Conservation (phyloP, 139 green algal genomes). For the Coelastrella sp. region DNA sequence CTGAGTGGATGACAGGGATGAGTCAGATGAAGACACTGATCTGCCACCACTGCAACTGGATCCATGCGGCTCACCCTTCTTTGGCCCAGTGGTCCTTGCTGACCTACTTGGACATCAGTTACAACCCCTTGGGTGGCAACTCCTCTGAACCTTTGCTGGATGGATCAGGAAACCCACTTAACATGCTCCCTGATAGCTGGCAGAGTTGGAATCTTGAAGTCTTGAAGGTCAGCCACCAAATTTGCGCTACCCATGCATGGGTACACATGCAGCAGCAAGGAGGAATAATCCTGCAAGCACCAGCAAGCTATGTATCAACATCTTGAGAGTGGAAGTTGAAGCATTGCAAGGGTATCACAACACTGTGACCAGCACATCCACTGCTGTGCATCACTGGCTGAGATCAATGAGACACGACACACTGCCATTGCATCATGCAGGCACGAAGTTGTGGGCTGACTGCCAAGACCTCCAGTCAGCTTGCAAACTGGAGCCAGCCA, state of each 20-base stretch:
- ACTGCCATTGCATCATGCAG: neutral
- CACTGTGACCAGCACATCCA: too few species aligned
- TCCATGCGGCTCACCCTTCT: neutral
- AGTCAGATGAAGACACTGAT: neutral
- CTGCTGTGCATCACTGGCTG: too few species aligned
- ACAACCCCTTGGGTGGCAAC: neutral
- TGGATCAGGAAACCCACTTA: neutral
- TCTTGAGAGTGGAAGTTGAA: neutral
- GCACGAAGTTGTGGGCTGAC: conserved; percentile 5
- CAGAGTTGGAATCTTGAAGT: neutral
- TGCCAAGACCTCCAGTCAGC: neutral
- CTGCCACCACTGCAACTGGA: conserved; percentile 16
- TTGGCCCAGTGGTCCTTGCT: neutral
- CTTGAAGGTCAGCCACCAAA: neutral
- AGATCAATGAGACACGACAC: too few species aligned
- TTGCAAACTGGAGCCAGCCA: neutral
- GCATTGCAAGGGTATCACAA: too few species aligned
- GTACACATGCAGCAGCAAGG: too few species aligned
- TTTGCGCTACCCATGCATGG: too few species aligned
- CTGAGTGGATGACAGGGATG: conserved; percentile 7
- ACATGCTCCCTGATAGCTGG: neutral
- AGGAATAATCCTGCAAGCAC: too few species aligned
- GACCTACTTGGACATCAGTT: conserved; percentile 2
- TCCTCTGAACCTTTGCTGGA: neutral
- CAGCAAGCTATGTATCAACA: neutral